A percentile compares a stretch with the other conserved stretches of the same genome.
These are phyloP conservation scores for Flaveria ramosissima DNA, from an alignment of 129 eudicot genomes.

Conservation along the genomic window DNA sequence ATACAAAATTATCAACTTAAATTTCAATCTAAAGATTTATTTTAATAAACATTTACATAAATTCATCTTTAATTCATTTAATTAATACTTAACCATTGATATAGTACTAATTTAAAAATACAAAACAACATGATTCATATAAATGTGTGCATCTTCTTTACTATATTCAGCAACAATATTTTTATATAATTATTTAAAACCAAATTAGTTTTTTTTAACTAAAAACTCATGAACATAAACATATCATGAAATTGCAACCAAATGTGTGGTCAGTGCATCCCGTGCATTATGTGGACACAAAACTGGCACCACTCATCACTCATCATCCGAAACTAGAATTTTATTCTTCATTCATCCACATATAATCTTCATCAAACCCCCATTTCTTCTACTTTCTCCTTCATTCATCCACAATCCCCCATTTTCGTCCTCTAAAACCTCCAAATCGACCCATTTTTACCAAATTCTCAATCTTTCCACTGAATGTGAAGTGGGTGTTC, in stretches of 20 bases:
- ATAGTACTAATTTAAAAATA: too few species aligned
- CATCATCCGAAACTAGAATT: conserved; percentile 29
- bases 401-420: conserved; percentile 13
- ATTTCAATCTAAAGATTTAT: too few species aligned
- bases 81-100: too few species aligned
- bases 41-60: too few species aligned
- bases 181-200: too few species aligned
- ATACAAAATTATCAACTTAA: too few species aligned
- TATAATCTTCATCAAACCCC: conserved; percentile 8
- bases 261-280: conserved; percentile 31
- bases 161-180: too few species aligned
- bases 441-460: neutral
- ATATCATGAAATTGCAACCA: conserved; percentile 11
- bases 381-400: neutral
- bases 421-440: conserved; percentile 22
- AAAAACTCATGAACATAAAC: neutral
- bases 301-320: conserved; percentile 45
- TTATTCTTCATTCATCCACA: neutral
- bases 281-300: conserved; percentile 42
- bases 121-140: too few species aligned
- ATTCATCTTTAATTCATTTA: too few species aligned
- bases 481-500: conserved; percentile 41
- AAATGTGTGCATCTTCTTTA: too few species aligned
- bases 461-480: neutral
- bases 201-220: too few species aligned